phyloP scores from a whole-genome alignment of 75 land plant genomes.

The Pseudotsuga menziesii region DNA sequence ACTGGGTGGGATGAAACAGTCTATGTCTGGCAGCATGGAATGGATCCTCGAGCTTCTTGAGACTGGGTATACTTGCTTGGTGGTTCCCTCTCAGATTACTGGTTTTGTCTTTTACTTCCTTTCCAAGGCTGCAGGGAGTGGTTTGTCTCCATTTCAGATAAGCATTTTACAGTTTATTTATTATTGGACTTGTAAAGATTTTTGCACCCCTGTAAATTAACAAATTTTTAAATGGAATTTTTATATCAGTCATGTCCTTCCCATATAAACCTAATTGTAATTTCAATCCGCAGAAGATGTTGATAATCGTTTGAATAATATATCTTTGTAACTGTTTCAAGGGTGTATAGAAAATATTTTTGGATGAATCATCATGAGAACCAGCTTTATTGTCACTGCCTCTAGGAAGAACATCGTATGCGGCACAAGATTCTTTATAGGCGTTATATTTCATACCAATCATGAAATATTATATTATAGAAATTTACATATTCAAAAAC shows the following conservation, averaged over 20 bases:
- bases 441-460: too few species aligned
- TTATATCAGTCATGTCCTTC: neutral
- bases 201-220: neutral
- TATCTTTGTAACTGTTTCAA: too few species aligned
- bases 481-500: too few species aligned
- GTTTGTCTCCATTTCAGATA: neutral
- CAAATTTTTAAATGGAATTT: neutral
- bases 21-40: conserved; percentile 94
- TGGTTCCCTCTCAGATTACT: too few species aligned
- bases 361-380: too few species aligned
- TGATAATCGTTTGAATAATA: too few species aligned
- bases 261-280: neutral
- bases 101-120: too few species aligned
- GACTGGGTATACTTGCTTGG: neutral
- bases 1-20: conserved; percentile 93
- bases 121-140: neutral
- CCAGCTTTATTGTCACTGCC: too few species aligned
- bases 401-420: too few species aligned
- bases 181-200: neutral
- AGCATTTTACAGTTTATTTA: neutral
- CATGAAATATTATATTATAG: too few species aligned
- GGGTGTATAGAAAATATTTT: too few species aligned
- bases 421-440: too few species aligned
- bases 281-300: neutral
- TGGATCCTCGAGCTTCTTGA: conserved; percentile 52